Evolutionary conservation across 1,284 basidiomycete species (phyloP).

Genomic region (Tilletia walkeri): DNA sequence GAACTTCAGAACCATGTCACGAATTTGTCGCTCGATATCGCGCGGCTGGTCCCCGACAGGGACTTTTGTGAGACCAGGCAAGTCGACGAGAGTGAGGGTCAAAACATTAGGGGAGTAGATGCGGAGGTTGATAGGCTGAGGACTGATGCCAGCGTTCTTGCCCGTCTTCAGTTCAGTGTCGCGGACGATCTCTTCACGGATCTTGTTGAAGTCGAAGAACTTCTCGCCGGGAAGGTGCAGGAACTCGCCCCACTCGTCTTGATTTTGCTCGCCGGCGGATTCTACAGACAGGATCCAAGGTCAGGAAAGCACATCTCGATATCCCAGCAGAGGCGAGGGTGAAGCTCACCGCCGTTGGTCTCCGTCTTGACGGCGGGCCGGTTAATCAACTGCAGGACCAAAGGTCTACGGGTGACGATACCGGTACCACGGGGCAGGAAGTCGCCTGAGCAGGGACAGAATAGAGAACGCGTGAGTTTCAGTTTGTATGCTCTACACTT

Average conservation of each 20-base stretch:
- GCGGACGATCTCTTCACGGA: constrained; percentile 89
- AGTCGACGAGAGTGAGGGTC: constrained; percentile 92
- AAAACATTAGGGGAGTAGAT: constrained; percentile 95
- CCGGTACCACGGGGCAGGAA: constrained; percentile 91
- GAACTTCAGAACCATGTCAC: constrained; percentile 92
- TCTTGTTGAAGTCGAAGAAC: constrained; percentile 95
- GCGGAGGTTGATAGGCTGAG: constrained; percentile 91
- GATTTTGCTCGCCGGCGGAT: constrained; percentile 66
- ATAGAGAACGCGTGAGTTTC: too few species aligned
- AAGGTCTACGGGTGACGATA: constrained; percentile 91
- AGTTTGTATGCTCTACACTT: neutral
- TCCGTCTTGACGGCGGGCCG: constrained; percentile 59
- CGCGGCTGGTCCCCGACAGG: constrained; percentile 96
- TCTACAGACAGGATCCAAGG: neutral
- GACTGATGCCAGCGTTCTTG: constrained; percentile 80
- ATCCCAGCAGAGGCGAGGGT: too few species aligned
- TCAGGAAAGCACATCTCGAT: neutral
- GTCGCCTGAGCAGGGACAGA: constrained; percentile 27
- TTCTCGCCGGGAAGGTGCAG: constrained; percentile 85
- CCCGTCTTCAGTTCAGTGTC: constrained; percentile 98
- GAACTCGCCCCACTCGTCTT: constrained; percentile 99
- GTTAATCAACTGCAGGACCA: constrained; percentile 93
- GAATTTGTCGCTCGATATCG: constrained; percentile 96
- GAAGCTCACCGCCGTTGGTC: neutral
- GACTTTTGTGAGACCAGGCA: constrained; percentile 92